Evolutionary conservation across 2,329 filamentous ascomycete genomes (phyloP).

Genomic region (Penicillium frequentans): DNA sequence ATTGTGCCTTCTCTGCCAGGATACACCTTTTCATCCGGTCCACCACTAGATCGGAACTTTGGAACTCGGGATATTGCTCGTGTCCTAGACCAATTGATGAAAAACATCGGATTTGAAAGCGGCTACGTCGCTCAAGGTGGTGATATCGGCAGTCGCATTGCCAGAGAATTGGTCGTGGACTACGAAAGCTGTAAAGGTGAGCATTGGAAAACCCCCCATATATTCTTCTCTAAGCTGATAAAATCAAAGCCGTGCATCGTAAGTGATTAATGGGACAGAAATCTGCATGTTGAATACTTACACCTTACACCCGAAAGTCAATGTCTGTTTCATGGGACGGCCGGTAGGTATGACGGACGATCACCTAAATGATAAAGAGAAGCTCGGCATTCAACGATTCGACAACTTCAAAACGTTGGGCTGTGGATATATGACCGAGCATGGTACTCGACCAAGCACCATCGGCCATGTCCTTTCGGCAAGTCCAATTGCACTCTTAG

Average conservation of each 20-base stretch:
- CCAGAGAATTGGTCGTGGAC: constrained; percentile 23
- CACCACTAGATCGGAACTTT: constrained; percentile 29
- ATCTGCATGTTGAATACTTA: background rate
- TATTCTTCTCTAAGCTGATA: background rate
- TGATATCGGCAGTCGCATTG: constrained; percentile 31
- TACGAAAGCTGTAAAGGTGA: constrained; percentile 33
- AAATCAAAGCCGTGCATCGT: constrained; percentile 29
- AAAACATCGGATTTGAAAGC: constrained; percentile 26
- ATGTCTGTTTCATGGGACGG: constrained; percentile 26
- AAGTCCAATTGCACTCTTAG: constrained; percentile 32
- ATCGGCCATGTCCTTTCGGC: constrained; percentile 36
- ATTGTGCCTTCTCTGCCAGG: constrained; percentile 35
- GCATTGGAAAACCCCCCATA: background rate
- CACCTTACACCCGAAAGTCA: constrained; percentile 23
- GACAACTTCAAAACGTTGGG: constrained; percentile 20
- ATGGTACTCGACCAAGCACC: constrained; percentile 34
- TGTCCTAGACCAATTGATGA: constrained; percentile 31
- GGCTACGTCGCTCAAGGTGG: constrained; percentile 35
- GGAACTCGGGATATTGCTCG: constrained; percentile 24
- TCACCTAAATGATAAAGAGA: constrained; percentile 21
- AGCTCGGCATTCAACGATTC: constrained; percentile 30
- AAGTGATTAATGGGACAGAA: constrained; percentile 3
- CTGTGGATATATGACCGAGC: constrained; percentile 28
- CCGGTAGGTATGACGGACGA: constrained; percentile 25
- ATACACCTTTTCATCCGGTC: constrained; percentile 31